Evolutionary conservation across 1,284 basidiomycete genomes (phyloP).

Genomic region (Phlebopus sp.): DNA sequence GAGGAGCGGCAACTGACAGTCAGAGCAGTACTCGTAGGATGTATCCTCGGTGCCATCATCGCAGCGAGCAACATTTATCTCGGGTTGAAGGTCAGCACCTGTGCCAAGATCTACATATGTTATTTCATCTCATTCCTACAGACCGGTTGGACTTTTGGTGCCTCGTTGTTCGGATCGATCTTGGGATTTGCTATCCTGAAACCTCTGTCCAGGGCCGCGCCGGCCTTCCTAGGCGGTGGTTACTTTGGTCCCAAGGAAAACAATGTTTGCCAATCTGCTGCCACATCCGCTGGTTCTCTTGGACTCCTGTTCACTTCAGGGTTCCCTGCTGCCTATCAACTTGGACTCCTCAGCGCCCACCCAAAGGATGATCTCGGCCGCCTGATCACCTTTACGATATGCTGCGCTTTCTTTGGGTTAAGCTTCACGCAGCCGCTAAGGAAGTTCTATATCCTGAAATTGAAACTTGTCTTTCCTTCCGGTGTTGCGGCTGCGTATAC

Average conservation of each 20-base stretch:
- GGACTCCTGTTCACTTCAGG: slow-evolving; percentile 66
- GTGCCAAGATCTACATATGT: neutral
- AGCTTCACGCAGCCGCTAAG: slow-evolving; percentile 67
- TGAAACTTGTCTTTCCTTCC: slow-evolving; percentile 68
- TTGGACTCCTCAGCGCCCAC: slow-evolving; percentile 45
- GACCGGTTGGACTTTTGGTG: slow-evolving; percentile 67
- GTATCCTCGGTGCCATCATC: slow-evolving; percentile 55
- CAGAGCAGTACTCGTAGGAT: slow-evolving; percentile 56
- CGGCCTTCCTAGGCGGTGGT: slow-evolving; percentile 54
- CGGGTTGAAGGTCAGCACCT: slow-evolving; percentile 45
- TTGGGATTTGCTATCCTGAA: slow-evolving; percentile 56
- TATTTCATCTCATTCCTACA: neutral
- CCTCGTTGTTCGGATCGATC: slow-evolving; percentile 58
- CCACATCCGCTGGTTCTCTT: slow-evolving; percentile 49
- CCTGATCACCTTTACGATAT: slow-evolving; percentile 54
- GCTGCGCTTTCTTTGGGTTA: slow-evolving; percentile 62
- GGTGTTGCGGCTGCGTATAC: slow-evolving; percentile 69
- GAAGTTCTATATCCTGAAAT: slow-evolving; percentile 66
- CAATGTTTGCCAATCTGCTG: slow-evolving; percentile 21
- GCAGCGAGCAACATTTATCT: slow-evolving; percentile 70
- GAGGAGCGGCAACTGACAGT: slow-evolving; percentile 58
- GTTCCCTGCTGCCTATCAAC: slow-evolving; percentile 64
- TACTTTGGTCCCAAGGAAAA: slow-evolving; percentile 70
- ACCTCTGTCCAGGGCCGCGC: slow-evolving; percentile 46
- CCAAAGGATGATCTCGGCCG: slow-evolving; percentile 53